These are phyloP conservation scores for Lachnellula cervina DNA, from an alignment of 2,329 filamentous ascomycete genomes.

Conservation along the genomic window DNA sequence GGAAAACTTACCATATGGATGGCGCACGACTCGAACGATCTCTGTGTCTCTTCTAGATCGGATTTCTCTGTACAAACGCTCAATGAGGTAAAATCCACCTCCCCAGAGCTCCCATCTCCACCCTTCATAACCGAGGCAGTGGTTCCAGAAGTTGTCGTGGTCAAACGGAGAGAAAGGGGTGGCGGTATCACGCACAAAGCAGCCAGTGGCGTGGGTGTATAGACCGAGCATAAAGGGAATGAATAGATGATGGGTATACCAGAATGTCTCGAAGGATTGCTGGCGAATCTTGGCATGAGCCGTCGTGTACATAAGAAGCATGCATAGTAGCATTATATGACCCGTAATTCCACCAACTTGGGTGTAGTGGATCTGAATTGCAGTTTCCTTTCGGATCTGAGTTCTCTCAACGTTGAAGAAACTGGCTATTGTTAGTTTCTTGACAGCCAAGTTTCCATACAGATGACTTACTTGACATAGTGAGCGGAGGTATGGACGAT, in stretches of 20 bases:
- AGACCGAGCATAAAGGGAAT: slow-evolving; percentile 89
- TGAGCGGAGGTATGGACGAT: slow-evolving; percentile 72
- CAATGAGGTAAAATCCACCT: slow-evolving; percentile 77
- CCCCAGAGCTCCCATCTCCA: slow-evolving; percentile 95
- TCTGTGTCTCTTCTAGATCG: slow-evolving; percentile 76
- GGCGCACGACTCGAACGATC: slow-evolving; percentile 89
- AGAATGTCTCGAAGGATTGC: slow-evolving; percentile 97
- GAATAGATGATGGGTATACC: slow-evolving; percentile 99
- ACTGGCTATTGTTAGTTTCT: slow-evolving; percentile 39
- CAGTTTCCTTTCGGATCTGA: slow-evolving; percentile 74
- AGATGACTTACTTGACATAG: slow-evolving; percentile 79
- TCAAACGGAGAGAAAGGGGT: slow-evolving; percentile 78
- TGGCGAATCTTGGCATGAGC: slow-evolving; percentile 90
- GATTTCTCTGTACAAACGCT: slow-evolving; percentile 88
- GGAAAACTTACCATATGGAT: slow-evolving; percentile 75
- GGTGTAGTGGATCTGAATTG: slow-evolving; percentile 86
- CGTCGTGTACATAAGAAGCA: slow-evolving; percentile 97
- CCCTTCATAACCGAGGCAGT: slow-evolving; percentile 91
- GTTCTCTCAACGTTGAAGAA: slow-evolving; percentile 92
- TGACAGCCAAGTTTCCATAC: background rate
- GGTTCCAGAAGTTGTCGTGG: slow-evolving; percentile 74
- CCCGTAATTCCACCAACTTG: slow-evolving; percentile 89
- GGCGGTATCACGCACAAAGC: slow-evolving; percentile 84
- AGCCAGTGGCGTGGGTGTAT: slow-evolving; percentile 93
- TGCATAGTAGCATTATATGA: slow-evolving; percentile 97